Evolutionary conservation across 2,329 filamentous ascomycete genomes (phyloP), one percentile per base, ranked within the genome.

Genomic region (Fusarium keratoplasticum): DNA sequence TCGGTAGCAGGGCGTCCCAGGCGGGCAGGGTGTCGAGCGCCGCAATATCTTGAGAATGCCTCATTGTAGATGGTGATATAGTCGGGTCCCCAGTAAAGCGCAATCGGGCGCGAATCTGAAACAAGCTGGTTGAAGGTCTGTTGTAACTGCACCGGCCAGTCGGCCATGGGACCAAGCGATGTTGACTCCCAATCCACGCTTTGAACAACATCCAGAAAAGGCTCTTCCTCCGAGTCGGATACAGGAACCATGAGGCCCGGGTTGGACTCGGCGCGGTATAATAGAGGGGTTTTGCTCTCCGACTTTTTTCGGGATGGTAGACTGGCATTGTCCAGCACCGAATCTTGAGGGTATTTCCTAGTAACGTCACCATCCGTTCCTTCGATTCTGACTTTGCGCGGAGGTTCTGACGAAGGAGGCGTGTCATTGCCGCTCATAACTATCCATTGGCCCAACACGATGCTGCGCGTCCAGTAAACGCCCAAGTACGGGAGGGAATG

Each of bases 51-150:
- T 67, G 89, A 86, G 75, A 92, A 93, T 1, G 90, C 89, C 78
- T 93, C 90, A 72, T 93, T 93, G 81, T 93, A 93, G 5, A 93
- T 88, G 9, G 90, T 89, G 25, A 90, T 86, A 55, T 90, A 85
- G 36, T 92, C 86, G 3, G 87, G 83, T 2, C 90, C 90, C 90
- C 90, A 92, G 74, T 92, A 92, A 81, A 91, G 89, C 11, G 89
- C 89, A 27, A 88, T 86, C 6, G 89, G 87, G 20, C 83, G 80
- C 6, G 83, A 83, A 74, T 87, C 85, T 20, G 84, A 82, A 52
- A 87, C 80, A 16, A 85, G 80, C 67, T 87, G 82, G 42, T 83
- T 82, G 61, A 84, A 84, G 6, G 81, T 81, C 64, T 87, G 84
- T 36, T 86, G 85, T 25, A 89, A 83, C 25, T 84, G 81, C 6